Evolutionary conservation across 345 rosid genomes (phyloP), one percentile per base, ranked within the genome.

Genomic region (Trapa incisa): DNA sequence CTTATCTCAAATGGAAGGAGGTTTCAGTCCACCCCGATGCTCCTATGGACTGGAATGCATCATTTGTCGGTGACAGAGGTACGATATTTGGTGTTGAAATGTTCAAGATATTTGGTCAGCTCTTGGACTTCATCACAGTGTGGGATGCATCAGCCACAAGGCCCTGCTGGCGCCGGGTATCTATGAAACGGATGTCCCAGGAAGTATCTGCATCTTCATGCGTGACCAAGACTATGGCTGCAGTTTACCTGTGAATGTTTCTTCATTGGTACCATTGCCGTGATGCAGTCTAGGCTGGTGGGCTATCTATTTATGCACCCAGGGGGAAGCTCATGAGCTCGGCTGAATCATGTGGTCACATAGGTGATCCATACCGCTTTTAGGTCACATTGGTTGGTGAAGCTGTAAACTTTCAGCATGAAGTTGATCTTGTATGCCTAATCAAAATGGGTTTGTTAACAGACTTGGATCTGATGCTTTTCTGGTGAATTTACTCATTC

Each of bases 31-130:
- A 94, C 71, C 99, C 97, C 0, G 99, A 91, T 67, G 99, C 99
- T 14, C 99, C 99, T n/a, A 91, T 94, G 96, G 99, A 94, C 76
- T 94, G 96, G 99, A 89, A 86, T 61, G 96, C 95, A n/a, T 75
- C 83, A 37, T 94, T 87, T 77, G 99, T 86, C 15, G 83, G 95
- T 0, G 96, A 89, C 71, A 77, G 75, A 73, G 81, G 82, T 77
- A 67, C 77, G 57, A 77, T 94, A 47, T 86, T 87, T 74, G 99
- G 97, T 61, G 84, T 91, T 60, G 99, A 91, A 80, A 91, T 91
- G 99, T 91, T 91, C 81, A 94, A 94, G 78, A 94, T 94, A 70
- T 91, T 94, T 74, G 99, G 99, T 50, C 96, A 94, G 74, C 84
- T 85, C n/a, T 68, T 94, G 82, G 85, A 88, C 70, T 94, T 94